Percentiles rank a stretch among this genome's conserved stretches.
These are phyloP conservation scores for Psilocybe mexicana DNA, from an alignment of 1,284 basidiomycete species.

Conservation along the genomic window DNA sequence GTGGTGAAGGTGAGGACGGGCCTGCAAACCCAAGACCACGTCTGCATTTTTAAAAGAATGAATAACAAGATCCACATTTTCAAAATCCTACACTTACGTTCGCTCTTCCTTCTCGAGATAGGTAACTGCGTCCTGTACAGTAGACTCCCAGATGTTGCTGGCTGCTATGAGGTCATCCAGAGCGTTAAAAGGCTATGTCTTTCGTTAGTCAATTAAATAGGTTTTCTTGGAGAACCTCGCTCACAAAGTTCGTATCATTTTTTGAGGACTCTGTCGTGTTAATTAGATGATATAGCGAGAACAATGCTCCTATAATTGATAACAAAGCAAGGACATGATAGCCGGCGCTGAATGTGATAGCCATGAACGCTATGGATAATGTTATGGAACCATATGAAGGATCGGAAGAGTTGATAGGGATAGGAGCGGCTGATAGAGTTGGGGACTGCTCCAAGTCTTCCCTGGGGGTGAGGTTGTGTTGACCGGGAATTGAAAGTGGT, in stretches of 20 bases:
- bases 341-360: constrained; percentile 49
- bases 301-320: constrained; percentile 41
- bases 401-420: constrained; percentile 23
- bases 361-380: constrained; percentile 37
- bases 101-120: constrained; percentile 69
- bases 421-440: constrained; percentile 7
- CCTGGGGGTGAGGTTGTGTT: constrained; percentile 44
- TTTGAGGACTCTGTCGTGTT: constrained; percentile 39
- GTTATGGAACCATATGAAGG: constrained; percentile 40
- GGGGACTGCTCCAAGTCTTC: constrained; percentile 23
- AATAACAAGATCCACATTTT: not conserved
- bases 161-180: constrained; percentile 66
- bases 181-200: constrained; percentile 55
- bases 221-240: constrained; percentile 20
- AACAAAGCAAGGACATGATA: constrained; percentile 48
- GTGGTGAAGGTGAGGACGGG: constrained; percentile 53
- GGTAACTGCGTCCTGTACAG: constrained; percentile 64
- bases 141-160: constrained; percentile 69
- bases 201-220: too few species aligned
- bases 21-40: constrained; percentile 41
- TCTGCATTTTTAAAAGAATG: constrained; percentile 19
- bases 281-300: constrained; percentile 40
- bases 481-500: constrained; percentile 43
- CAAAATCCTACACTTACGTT: constrained; percentile 40
- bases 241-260: constrained; percentile 55